Base-by-base conservation (phyloP, 371 early-diverging fungal genomes). In the Globomyces sp. region DNA sequence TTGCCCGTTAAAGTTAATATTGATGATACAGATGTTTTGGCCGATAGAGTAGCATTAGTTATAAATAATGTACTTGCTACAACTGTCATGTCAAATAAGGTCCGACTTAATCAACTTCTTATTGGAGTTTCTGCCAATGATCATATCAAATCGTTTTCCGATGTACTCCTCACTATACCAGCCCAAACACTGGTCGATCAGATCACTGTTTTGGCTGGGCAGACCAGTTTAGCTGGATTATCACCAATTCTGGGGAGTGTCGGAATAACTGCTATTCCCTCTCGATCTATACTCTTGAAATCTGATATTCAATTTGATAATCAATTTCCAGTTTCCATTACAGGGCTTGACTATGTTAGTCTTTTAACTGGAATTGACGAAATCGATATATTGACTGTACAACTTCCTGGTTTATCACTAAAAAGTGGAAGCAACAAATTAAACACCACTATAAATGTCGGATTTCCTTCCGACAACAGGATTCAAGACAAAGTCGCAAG, bases 281-380 rank as follows among this genome's bases (percentile, higher is more conserved):
- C 41, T 13, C 58, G 45, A 8, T 39, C 52, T 11, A 13, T 63
- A 36, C 13, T 24, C 11, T 49, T 59, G 36, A 64, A 50, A 11
- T 53, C 68, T 39, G 34, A 36, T 11, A 63, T 63, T 44, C 24
- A 13, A 11, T 59, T 74, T 50, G 57, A 58, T 63, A 68, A 65
- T 64, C 55, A 50, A 11, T 64, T 70, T 47, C 74, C 74, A 4
- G 47, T 74, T 36, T 48, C 71, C 3, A 60, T 71, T 61, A 51
- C 43, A 10, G 66, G 65, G 9, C 65, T 74, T 40, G 64, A 65
- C 47, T 64, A 68, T 66, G 11, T 74, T 8, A 39, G 36, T 13
- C 6, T 64, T 37, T 55, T 11, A 44, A 37, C 60, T 34, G 71
- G 53, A 9, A 65, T 74, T 37, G 68, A 74, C 58, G 47, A 6